Evolutionary conservation across 306 rosid genomes (phyloP), one percentile per base, ranked within the genome.

Genomic region (Elaeagnus macrophylla): DNA sequence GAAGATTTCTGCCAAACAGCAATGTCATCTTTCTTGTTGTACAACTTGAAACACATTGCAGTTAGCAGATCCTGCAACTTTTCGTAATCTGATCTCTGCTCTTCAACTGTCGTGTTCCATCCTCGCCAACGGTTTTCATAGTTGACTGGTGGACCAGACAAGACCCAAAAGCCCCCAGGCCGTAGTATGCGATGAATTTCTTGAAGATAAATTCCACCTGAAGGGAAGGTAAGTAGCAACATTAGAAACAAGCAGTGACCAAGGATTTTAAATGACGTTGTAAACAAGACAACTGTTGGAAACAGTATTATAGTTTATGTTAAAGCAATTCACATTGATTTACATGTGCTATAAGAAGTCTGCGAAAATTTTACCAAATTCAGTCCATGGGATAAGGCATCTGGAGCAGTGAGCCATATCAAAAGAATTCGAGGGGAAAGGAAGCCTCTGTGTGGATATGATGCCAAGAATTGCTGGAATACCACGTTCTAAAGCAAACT

Each of bases 381-480:
- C 99, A 6, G 96, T 87, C 99, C 99, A 93, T 51, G 99, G 99
- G 63, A 93, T 93, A 54, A 93, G 96, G 81, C 99, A 93, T 77
- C 99, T 82, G 18, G 99, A 93, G 82, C 99, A 93, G 71, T 93
- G 99, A 73, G 99, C 99, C 96, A 93, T 81, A 48, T 93, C 99
- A 53, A 93, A 93, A 42, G 99, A 77, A 74, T 84, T 82, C 19
- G 99, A 84, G 11, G 99, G 94, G 77, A 82, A 93, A 39, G 99
- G 95, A 74, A 93, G 95, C 50, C 99, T 72, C 67, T 93, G 96
- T 2, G 96, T 93, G 46, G 99, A 93, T 76, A 93, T 77, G 76
- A 93, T 89, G 43, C 99, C 99, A 39, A 93, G 95, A 69, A 93
- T 68, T 8, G 99, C 99, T 1, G 99, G 99, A 68, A 93, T 93